Base-by-base conservation (phyloP, 176 grass and related monocot genomes). In the Raddia distichophylla region DNA sequence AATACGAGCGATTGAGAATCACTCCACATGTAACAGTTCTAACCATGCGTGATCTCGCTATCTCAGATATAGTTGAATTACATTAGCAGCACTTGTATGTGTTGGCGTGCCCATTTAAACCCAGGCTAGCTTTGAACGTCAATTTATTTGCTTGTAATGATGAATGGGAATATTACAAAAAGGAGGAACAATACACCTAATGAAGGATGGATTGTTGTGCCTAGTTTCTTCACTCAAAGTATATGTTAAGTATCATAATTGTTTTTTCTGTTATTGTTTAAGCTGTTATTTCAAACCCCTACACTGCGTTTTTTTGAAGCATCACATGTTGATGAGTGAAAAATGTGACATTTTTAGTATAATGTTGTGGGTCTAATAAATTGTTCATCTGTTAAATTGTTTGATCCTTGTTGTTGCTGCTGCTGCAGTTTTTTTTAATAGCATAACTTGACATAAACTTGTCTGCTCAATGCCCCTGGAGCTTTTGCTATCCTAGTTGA, bases 1-100 rank as follows among this genome's bases (percentile, higher is more conserved):
- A 63, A 18, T 77, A 47, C 60, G 68, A 1, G 14, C 1, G 27
- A 6, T 52, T 72, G 67, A 53, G 1, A 54, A 64, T 79, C 62
- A 79, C 17, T 67, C 3, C 51, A 67, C 56, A 33, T 71, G 34
- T 69, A 18, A 43, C 4, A 8, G 35, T 53, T 52, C 57, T 51
- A 61, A 5, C 61, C 43, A 13, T 35, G 20, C n/a, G 13, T 60
- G 12, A 60, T 48, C 50, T 69, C 7, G 69, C 19, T 78, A 10
- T 61, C 73, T 61, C 44, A 77, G 61, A 63, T 15, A 78, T 51
- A 13, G 50, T 71, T 74, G 57, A 32, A 32, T 79, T 78, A 40
- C 34, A 64, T 71, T 61, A 64, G 66, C 9, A 18, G 75, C 55
- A 64, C 16, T 45, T 19, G n/a, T 52, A 44, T 10, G 14, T 35